A percentile compares a stretch with the other conserved stretches of the same genome.
These are phyloP conservation scores for Aspergillus ellipticus DNA, from an alignment of 495 filamentous ascomycete species.

Conservation along the genomic window DNA sequence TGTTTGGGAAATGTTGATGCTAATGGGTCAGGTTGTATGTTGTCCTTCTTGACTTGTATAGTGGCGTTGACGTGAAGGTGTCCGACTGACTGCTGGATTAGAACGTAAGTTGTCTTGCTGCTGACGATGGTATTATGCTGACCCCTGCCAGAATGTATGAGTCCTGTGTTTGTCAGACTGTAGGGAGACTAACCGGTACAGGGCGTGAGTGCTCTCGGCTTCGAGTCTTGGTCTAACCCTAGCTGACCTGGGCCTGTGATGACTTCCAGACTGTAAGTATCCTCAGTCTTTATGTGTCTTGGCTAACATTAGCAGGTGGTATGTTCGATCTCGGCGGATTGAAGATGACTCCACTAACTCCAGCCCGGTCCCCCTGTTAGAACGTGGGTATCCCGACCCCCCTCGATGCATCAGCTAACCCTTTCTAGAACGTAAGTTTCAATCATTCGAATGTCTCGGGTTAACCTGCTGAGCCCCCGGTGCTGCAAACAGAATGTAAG, in stretches of 20 bases:
- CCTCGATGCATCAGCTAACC: background rate
- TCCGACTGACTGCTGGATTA: background rate
- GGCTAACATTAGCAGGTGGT: constrained; percentile 14
- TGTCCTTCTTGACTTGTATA: background rate
- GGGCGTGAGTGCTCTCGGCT: constrained; percentile 6
- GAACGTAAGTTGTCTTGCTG: background rate
- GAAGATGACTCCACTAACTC: constrained; percentile 9
- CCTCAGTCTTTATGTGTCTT: background rate
- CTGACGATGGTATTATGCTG: background rate
- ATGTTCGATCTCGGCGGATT: constrained; percentile 2
- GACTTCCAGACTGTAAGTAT: constrained; percentile 5
- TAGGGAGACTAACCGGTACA: constrained; percentile 5
- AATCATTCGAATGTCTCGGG: background rate
- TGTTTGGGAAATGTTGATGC: background rate
- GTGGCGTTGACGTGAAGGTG: background rate
- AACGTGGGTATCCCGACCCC: background rate
- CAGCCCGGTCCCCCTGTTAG: background rate
- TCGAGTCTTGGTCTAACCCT: background rate
- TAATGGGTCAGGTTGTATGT: constrained; percentile 7
- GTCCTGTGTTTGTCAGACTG: background rate
- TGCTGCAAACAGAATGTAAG: background rate
- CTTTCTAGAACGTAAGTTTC: constrained; percentile 11
- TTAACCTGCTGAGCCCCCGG: background rate
- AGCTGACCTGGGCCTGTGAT: background rate
- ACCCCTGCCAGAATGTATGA: constrained; percentile 5